These are phyloP conservation scores for Bifiguratus adelaidae DNA, from an alignment of 192 early-diverging fungal species.

Conservation along the genomic window DNA sequence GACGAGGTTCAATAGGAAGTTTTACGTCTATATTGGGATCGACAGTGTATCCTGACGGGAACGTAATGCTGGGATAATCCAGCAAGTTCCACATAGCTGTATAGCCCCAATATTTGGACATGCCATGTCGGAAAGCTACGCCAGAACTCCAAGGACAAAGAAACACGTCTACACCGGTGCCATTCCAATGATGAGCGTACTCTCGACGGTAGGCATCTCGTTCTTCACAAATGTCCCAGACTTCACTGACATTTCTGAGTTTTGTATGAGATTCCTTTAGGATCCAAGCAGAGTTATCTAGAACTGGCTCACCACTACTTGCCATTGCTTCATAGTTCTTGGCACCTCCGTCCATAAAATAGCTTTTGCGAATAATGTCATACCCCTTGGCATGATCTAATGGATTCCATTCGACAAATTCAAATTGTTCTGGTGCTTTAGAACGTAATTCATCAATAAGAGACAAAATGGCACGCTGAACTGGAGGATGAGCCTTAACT, in stretches of 20 bases:
- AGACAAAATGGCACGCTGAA: constrained; percentile 3
- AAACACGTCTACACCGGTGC: constrained; percentile 1
- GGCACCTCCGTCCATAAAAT: constrained; percentile 3
- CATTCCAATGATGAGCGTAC: constrained; percentile 2
- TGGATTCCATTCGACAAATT: constrained; percentile 3
- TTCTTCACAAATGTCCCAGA: constrained; percentile 1
- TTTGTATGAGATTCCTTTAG: constrained; percentile 4
- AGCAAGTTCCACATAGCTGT: constrained; percentile 2
- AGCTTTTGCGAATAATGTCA: constrained; percentile 1
- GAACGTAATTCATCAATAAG: constrained; percentile 1
- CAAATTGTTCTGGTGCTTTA: constrained; percentile 3
- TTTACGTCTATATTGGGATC: constrained; percentile 3
- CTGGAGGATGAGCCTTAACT: constrained; percentile 2
- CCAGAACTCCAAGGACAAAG: constrained; percentile 2
- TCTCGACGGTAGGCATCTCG: constrained; percentile 1
- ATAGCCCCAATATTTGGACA: constrained; percentile 4
- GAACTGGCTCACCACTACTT: constrained; percentile 3
- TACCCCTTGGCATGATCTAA: constrained; percentile 2
- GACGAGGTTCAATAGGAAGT: constrained; percentile 1
- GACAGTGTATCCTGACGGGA: constrained; percentile 3
- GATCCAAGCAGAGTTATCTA: constrained; percentile 1
- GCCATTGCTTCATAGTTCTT: constrained; percentile 4
- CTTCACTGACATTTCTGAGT: not conserved
- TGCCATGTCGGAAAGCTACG: constrained; percentile 3
- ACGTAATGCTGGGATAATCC: constrained; percentile 2